Percentiles rank a stretch among this genome's conserved stretches.
Evolutionary conservation across 2,329 filamentous ascomycete species (phyloP).

Genomic region (Fusarium proliferatum): DNA sequence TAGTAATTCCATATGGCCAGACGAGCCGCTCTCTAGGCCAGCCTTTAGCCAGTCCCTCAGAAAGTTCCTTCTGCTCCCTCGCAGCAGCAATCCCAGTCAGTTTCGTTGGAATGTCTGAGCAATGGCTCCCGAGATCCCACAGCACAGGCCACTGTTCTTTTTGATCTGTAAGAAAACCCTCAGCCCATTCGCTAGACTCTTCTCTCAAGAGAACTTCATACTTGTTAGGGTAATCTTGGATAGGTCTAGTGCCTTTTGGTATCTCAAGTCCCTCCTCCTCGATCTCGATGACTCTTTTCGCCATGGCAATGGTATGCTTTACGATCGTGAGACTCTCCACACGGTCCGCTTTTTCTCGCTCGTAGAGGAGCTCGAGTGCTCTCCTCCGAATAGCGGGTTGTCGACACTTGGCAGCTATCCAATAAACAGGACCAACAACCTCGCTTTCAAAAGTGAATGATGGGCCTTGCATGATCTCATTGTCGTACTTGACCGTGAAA

Average conservation of each 20-base stretch:
- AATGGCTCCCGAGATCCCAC: not conserved
- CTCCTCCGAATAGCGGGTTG: not conserved
- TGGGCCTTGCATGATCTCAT: not conserved
- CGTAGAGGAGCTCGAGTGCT: not conserved
- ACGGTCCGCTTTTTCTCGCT: not conserved
- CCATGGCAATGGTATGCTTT: not conserved
- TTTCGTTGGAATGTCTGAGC: accelerated
- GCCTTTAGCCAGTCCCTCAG: not conserved
- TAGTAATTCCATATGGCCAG: not conserved
- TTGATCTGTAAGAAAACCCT: not conserved
- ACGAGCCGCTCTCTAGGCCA: not conserved
- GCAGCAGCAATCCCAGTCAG: not conserved
- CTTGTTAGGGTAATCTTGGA: not conserved
- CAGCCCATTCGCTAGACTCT: not conserved
- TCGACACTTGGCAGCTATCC: not conserved
- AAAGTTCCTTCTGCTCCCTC: not conserved
- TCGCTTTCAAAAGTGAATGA: not conserved
- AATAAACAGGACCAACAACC: not conserved
- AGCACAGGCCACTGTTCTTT: not conserved
- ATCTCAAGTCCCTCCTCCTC: not conserved
- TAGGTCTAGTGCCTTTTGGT: accelerated
- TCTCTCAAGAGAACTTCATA: not conserved
- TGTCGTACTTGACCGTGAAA: not conserved
- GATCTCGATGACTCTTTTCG: not conserved
- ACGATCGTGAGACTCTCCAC: not conserved